Evolutionary conservation across 176 grass and related monocot species (phyloP), one percentile per base, ranked within the genome.

Genomic region (Carex pumila): DNA sequence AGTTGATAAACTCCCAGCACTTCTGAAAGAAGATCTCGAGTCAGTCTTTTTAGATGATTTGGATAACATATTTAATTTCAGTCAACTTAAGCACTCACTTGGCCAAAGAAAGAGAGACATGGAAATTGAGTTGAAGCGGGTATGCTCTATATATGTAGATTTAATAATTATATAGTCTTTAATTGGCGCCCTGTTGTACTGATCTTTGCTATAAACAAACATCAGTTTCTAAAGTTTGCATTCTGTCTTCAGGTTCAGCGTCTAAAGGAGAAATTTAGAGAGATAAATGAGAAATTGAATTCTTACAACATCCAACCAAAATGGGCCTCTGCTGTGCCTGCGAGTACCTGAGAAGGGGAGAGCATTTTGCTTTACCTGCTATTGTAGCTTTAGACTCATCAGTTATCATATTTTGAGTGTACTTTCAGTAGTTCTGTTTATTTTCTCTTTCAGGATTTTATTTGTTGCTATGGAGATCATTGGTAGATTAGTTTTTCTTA

Each of bases 21-120:
- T 94, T 89, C 83, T 98, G 69, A 81, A 89, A 57, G 92, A 98
- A 90, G 95, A 93, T 81, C 92, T 98, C 61, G 92, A 95, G 76
- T 93, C 85, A 12, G 86, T 88, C 50, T 95, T 95, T 6, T 86
- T 88, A 83, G 85, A 95, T 76, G 89, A 93, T 87, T 80, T 95
- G 86, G 92, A 89, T 54, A 88, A 71, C 68, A 91, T 89, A 82
- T 93, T 98, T 79, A 84, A 93, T 81, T 86, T 95, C 32, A 90
- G 91, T 86, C 91, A 92, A 37, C 50, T 92, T 79, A 85, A 81
- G 64, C 85, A 85, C 45, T 92, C 89, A 15, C 89, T 93, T 1
- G 89, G 86, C 52, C 92, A 89, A 74, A 86, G 83, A 21, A 95
- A 91, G 87, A 65, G 88, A 66, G 95, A 90, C 50, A 82, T 93